Evolutionary conservation across 768 basidiomycete species (phyloP).

Genomic region (Amanita thiersii): DNA sequence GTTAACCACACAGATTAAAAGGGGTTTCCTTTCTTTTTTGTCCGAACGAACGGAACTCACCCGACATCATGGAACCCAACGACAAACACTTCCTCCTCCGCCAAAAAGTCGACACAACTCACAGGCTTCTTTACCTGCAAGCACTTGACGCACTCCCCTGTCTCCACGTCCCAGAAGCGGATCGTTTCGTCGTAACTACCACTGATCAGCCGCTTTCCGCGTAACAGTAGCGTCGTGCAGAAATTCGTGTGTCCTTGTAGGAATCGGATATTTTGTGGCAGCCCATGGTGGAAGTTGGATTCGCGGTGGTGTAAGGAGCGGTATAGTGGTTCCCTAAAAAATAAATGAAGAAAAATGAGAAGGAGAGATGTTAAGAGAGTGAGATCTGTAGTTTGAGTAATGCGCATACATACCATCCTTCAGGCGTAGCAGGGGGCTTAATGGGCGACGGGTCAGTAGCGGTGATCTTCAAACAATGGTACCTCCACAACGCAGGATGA

Average conservation of each 20-base stretch:
- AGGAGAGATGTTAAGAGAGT: not conserved
- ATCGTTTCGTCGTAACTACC: constrained; percentile 92
- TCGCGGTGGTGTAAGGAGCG: constrained; percentile 80
- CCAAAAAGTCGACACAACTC: constrained; percentile 81
- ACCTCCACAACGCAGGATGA: constrained; percentile 69
- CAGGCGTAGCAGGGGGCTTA: constrained; percentile 50
- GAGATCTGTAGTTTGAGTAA: too few species aligned
- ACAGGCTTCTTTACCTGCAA: constrained; percentile 84
- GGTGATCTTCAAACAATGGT: constrained; percentile 68
- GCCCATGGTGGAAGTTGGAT: constrained; percentile 68
- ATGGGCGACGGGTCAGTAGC: constrained; percentile 63
- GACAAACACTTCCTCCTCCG: constrained; percentile 84
- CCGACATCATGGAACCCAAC: constrained; percentile 92
- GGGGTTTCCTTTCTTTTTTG: not conserved
- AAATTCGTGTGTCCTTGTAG: constrained; percentile 82
- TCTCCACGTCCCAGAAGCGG: constrained; percentile 81
- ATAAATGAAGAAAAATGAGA: not conserved
- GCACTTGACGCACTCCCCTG: constrained; percentile 59
- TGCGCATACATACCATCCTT: constrained; percentile 76
- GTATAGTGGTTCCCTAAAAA: constrained; percentile 51
- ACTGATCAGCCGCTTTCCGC: constrained; percentile 77
- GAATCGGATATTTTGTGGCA: constrained; percentile 73
- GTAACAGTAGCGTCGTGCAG: constrained; percentile 72
- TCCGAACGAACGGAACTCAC: constrained; percentile 28
- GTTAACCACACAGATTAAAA: constrained; percentile 6